Conservation (phyloP, 345 rosid genomes). For the Syzygium aromaticum region DNA sequence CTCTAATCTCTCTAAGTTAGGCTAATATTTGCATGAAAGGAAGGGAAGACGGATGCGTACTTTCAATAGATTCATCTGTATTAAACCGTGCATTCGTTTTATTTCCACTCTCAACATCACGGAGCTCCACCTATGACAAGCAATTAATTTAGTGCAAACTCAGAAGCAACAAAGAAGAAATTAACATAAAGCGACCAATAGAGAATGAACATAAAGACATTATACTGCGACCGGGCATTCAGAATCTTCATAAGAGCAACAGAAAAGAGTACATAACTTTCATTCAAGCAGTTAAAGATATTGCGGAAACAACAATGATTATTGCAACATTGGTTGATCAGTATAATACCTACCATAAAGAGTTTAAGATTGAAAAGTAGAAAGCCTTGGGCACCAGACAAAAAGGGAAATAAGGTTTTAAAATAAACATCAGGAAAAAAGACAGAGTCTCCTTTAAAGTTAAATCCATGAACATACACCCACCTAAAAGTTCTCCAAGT, state of each 20-base stretch:
- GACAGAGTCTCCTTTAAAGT: not conserved
- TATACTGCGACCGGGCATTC: not conserved
- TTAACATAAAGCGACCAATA: not conserved
- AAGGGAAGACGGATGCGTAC: slow-evolving; percentile 25
- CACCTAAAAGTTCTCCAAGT: not conserved
- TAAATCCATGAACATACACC: not conserved
- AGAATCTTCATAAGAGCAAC: not conserved
- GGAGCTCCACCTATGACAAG: slow-evolving; percentile 67
- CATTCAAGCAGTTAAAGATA: not conserved
- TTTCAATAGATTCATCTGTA: slow-evolving; percentile 81
- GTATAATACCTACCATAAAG: not conserved
- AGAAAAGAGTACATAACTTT: not conserved
- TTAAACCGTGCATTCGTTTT: slow-evolving; percentile 79
- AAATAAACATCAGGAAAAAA: not conserved
- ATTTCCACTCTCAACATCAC: slow-evolving; percentile 85
- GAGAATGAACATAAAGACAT: not conserved
- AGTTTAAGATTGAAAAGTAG: not conserved
- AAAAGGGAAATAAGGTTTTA: not conserved
- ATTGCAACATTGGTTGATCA: not conserved
- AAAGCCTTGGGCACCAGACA: not conserved
- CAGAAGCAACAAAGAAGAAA: not conserved
- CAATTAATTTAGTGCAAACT: not conserved
- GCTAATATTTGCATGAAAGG: not conserved
- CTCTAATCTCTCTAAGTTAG: not conserved
- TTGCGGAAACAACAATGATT: not conserved